Evolutionary conservation across 306 rosid genomes (phyloP), one percentile per base, ranked within the genome.

Genomic region (Cicer yamashitae): DNA sequence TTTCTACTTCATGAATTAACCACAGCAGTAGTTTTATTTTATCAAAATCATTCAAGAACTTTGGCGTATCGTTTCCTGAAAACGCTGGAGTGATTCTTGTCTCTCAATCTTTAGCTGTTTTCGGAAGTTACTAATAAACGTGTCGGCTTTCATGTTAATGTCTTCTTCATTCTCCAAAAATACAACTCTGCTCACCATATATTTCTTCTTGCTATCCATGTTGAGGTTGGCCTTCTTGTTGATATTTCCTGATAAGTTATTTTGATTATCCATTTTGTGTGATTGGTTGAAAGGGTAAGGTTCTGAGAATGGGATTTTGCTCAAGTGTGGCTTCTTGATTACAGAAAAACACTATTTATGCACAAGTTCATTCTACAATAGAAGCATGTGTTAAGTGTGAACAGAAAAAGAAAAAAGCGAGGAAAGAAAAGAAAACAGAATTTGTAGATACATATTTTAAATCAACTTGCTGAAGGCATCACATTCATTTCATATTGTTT

Each of bases 51-150:
- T 65, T 86, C 81, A 87, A 69, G 79, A 82, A n/a, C 87, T 85
- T 50, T 57, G 59, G 47, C 70, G 65, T 13, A 76, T 79, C 85
- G 54, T 82, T 57, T 87, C 79, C n/a, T 75, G 85, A 62, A 84
- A 77, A 20, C 72, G 81, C 60, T 80, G 80, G 39, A 83, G 69
- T 0, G 88, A 87, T 38, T 86, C 93, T 45, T 86, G 87, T 20
- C 86, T 67, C 75, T 91, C 86, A 47, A 80, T 75, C 79, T 84
- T 84, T 0, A 91, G 86, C 71, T 86, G 94, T 44, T 75, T 86
- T 53, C 79, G 82, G 53, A 91, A 89, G 76, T 87, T 87, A 58
- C 22, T 86, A 62, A 91, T 89, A 74, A 91, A 91, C 43, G 89
- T 81, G 54, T 87, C 90, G 0, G 94, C 96, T 75, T 67, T 75